Conservation (phyloP, 1,284 basidiomycete genomes). For the Vanrija sp. region DNA sequence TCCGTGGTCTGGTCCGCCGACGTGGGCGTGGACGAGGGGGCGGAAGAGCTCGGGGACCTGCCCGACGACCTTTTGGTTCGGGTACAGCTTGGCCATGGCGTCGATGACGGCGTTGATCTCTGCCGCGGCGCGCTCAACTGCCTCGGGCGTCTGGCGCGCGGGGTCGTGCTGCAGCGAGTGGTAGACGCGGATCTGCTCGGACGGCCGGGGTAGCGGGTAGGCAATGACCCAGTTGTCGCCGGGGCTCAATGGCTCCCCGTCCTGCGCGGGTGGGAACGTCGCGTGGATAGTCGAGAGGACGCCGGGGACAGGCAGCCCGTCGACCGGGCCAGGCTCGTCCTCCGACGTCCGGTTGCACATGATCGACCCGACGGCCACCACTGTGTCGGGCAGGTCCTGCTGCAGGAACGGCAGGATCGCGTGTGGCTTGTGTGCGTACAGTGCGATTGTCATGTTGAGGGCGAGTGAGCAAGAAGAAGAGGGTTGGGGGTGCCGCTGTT, state of each 20-base stretch:
- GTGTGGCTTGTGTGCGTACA: constrained; percentile 13
- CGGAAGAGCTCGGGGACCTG: background rate
- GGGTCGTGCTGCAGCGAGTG: constrained; percentile 12
- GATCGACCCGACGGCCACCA: constrained; percentile 16
- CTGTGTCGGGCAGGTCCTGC: constrained; percentile 14
- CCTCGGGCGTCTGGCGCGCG: background rate
- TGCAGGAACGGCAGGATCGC: constrained; percentile 17
- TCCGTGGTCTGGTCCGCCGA: too few relatives aligned
- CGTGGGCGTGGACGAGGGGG: too few relatives aligned
- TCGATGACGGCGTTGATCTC: constrained; percentile 2
- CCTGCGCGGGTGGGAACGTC: background rate
- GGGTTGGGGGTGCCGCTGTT: background rate
- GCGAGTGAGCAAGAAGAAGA: background rate
- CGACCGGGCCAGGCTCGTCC: too few relatives aligned
- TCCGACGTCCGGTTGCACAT: background rate
- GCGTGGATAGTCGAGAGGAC: background rate
- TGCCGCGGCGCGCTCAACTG: background rate
- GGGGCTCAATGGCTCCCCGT: background rate
- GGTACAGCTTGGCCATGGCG: background rate
- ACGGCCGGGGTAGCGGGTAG: constrained; percentile 12
- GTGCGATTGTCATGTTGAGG: background rate
- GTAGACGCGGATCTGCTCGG: constrained; percentile 21
- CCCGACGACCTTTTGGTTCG: background rate
- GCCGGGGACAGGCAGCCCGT: background rate
- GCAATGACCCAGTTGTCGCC: constrained; percentile 16